Conservation (phyloP, 2,329 filamentous ascomycete species). For the Fusarium buxicola region DNA sequence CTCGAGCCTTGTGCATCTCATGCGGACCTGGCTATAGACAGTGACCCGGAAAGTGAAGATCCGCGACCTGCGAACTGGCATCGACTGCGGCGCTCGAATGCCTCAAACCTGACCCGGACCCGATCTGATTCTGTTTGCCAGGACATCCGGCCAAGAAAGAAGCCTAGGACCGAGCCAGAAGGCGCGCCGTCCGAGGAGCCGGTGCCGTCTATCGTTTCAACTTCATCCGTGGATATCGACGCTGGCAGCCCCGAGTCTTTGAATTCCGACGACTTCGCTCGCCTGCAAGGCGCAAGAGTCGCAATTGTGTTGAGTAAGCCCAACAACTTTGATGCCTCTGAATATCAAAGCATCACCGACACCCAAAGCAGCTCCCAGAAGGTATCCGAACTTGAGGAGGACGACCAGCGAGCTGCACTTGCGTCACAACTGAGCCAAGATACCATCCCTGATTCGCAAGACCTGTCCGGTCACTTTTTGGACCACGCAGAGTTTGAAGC, state of each 20-base stretch:
- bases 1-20: conserved; percentile 9
- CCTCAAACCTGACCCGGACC: conserved; percentile 20
- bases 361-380: conserved; percentile 46
- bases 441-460: conserved; percentile 60
- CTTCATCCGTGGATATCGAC: conserved; percentile 41
- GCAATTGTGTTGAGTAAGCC: conserved; percentile 49
- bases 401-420: conserved; percentile 49
- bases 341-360: conserved; percentile 51
- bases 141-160: conserved; percentile 38
- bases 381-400: conserved; percentile 52
- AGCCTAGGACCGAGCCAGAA: conserved; percentile 34
- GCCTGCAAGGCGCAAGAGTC: conserved; percentile 32
- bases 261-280: conserved; percentile 17
- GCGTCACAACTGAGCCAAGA: conserved; percentile 49
- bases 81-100: conserved; percentile 30
- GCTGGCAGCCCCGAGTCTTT: conserved; percentile 32
- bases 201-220: conserved; percentile 47
- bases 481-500: conserved; percentile 24
- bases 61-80: conserved; percentile 48
- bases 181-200: conserved; percentile 47
- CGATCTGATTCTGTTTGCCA: conserved; percentile 29
- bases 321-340: conserved; percentile 49
- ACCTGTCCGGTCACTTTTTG: conserved; percentile 45
- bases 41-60: conserved; percentile 40
- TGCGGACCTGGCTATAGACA: conserved; percentile 8